Base-by-base conservation (phyloP, 306 rosid genomes). In the Cicer cuneatum region DNA sequence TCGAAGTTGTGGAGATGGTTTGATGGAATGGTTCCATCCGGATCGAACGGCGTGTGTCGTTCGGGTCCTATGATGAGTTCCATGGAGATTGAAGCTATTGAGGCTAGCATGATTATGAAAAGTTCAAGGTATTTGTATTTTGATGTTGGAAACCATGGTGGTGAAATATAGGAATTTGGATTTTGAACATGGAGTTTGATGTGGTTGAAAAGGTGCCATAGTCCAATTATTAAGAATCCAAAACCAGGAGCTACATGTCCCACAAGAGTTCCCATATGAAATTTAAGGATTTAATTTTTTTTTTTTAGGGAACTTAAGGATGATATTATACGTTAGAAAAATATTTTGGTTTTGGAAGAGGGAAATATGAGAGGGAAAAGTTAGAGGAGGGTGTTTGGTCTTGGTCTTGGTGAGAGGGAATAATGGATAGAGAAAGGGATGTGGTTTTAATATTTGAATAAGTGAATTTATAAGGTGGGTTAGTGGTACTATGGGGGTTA, bases 181-280 rank as follows among this genome's bases (percentile, higher is more conserved):
- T 83, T 74, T 1, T 14, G 58, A 7, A 72, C 62, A 24, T 93
- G 85, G 59, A 93, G 97, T 74, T 82, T 93, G 71, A 81, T 89
- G 80, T 91, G 83, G 86, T 88, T 93, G 40, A 83, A 77, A 80
- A 93, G 92, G 70, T 93, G 98, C 98, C 98, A 93, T 10, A 93
- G 41, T 0, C 98, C 98, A 33, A 89, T 63, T 4, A 93, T 33
- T 10, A 87, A 39, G 85, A 93, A 93, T 2, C 86, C 97, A n/a
- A 87, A 67, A 4, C 98, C 98, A 6, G 96, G 97, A 8, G 86
- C 85, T 1, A 93, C 94, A 51, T 93, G 98, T 8, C 98, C 98
- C 0, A 87, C 73, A 1, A 91, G 77, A 53, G 86, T 85, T 2
- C 97, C 98, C 98, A 93, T 84, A n/a, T 52, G 58, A 49, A 49